These are phyloP conservation scores for Amanita molliuscula DNA, from an alignment of 768 basidiomycete genomes.

Conservation along the genomic window DNA sequence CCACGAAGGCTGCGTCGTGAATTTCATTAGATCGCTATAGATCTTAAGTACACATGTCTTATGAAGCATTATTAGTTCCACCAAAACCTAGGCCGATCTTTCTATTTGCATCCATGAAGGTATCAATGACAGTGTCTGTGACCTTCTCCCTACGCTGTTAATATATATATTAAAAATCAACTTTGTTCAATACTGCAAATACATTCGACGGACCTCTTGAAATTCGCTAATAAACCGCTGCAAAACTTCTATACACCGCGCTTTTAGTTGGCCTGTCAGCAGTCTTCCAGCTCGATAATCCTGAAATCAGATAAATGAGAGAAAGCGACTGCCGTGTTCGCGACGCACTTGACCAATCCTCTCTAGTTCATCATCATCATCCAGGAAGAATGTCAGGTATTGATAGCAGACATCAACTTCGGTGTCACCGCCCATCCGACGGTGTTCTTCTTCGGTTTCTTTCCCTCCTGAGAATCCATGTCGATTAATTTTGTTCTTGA, in stretches of 20 bases:
- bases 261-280: slow-evolving; percentile 88
- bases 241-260: slow-evolving; percentile 70
- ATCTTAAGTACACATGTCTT: background rate
- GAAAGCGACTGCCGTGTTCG: background rate
- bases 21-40: background rate
- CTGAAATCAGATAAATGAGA: slow-evolving; percentile 27
- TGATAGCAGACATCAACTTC: slow-evolving; percentile 96
- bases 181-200: background rate
- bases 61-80: slow-evolving; percentile 8
- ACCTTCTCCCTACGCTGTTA: slow-evolving; percentile 67
- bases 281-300: slow-evolving; percentile 86
- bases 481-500: slow-evolving; percentile 95
- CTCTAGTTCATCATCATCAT: slow-evolving; percentile 84
- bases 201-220: slow-evolving; percentile 47
- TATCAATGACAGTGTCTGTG: slow-evolving; percentile 62
- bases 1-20: slow-evolving; percentile 8
- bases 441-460: slow-evolving; percentile 94
- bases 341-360: slow-evolving; percentile 60
- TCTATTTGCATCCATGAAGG: slow-evolving; percentile 75
- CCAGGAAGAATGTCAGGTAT: slow-evolving; percentile 91
- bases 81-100: slow-evolving; percentile 55
- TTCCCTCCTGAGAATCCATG: slow-evolving; percentile 95
- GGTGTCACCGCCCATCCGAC: slow-evolving; percentile 78
- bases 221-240: slow-evolving; percentile 80
- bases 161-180: slow-evolving; percentile 2